A percentile compares a stretch with the other conserved stretches of the same genome.
phyloP scores from a whole-genome alignment of 139 green algal genomes.

The Microglena sp. region DNA sequence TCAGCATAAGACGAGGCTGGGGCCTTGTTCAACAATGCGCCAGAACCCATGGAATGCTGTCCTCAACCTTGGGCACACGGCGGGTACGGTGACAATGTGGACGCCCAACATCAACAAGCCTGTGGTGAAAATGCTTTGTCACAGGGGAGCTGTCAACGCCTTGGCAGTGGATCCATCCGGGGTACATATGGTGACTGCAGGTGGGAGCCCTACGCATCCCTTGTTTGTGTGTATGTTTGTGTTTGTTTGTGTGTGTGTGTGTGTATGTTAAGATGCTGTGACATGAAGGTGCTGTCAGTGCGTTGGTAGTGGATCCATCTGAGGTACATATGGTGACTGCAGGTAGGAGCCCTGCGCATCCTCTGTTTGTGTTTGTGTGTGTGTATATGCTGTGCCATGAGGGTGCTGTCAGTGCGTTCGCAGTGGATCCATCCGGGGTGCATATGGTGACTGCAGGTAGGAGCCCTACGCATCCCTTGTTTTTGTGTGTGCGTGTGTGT shows the following conservation, averaged over 20 bases:
- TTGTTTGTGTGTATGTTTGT: too few species aligned
- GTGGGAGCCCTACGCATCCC: too few species aligned
- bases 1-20: constrained; percentile 68
- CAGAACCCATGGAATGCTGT: constrained; percentile 88
- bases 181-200: constrained; percentile 75
- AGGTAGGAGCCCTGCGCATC: constrained; percentile 27
- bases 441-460: constrained; percentile 77
- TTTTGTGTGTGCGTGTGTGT: too few species aligned
- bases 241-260: too few species aligned
- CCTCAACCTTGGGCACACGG: constrained; percentile 72
- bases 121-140: constrained; percentile 86
- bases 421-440: constrained; percentile 61
- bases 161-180: constrained; percentile 70
- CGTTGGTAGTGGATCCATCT: constrained; percentile 59
- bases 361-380: too few species aligned
- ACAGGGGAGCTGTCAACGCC: constrained; percentile 65
- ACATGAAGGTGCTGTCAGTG: too few species aligned
- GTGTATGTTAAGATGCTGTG: too few species aligned
- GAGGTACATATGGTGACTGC: constrained; percentile 81
- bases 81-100: constrained; percentile 88
- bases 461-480: too few species aligned
- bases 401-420: constrained; percentile 58
- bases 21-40: constrained; percentile 63
- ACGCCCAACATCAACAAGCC: constrained; percentile 84
- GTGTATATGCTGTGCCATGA: constrained; percentile 89